These are phyloP conservation scores for Avena sativa DNA, from an alignment of 176 grass and related monocot genomes.

Conservation along the genomic window DNA sequence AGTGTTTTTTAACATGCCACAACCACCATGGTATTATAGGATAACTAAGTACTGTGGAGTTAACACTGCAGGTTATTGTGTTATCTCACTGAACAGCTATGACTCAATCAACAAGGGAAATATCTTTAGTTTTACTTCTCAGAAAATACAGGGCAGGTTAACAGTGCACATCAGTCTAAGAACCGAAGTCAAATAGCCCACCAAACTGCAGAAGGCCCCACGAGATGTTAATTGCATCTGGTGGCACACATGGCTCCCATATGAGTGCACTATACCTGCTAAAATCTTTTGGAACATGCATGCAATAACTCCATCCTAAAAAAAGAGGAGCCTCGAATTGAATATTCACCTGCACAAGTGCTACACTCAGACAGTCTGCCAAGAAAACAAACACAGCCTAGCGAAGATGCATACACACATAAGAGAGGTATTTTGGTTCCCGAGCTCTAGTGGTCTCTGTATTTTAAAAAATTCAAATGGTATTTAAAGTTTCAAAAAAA, in stretches of 20 bases:
- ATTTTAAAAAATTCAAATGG: too few species aligned
- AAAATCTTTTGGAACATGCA: conserved; percentile 49
- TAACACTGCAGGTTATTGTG: conserved; percentile 4
- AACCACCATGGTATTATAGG: neutral
- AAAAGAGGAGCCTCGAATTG: conserved; percentile 32
- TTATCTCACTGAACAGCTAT: conserved; percentile 8
- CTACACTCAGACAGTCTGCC: conserved; percentile 20
- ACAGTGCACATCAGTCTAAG: conserved; percentile 30
- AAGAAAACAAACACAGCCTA: conserved; percentile 1
- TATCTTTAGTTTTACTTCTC: conserved; percentile 28
- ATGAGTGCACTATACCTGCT: conserved; percentile 46
- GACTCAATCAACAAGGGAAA: neutral
- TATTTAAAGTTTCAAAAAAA: too few species aligned
- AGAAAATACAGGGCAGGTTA: conserved; percentile 23
- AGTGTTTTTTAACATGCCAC: conserved; percentile 10
- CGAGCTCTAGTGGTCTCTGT: too few species aligned
- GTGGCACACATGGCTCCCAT: conserved; percentile 50
- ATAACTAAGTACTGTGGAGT: neutral
- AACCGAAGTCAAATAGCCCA: conserved; percentile 29
- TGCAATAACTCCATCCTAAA: conserved; percentile 44
- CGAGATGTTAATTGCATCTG: conserved; percentile 50
- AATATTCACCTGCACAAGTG: conserved; percentile 28
- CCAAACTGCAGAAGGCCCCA: conserved; percentile 48
- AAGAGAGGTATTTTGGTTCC: neutral
- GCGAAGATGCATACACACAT: neutral